These are phyloP conservation scores for Diospyros kaki DNA, from an alignment of 148 eudicot species.

Conservation along the genomic window DNA sequence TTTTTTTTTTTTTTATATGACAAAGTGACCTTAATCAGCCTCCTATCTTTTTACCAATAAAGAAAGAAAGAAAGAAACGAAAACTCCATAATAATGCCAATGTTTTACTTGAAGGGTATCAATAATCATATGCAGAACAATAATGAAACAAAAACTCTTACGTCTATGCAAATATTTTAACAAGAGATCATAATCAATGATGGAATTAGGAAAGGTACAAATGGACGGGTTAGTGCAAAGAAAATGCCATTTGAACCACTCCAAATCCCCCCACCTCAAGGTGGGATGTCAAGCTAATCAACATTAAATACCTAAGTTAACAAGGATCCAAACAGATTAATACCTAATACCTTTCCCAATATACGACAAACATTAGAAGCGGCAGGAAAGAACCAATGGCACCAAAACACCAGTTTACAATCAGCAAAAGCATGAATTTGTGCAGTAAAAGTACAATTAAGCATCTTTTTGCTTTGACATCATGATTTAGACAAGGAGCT, in stretches of 20 bases:
- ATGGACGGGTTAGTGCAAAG: not conserved
- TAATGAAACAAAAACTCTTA: no score
- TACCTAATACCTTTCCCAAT: not conserved
- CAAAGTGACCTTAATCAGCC: no score
- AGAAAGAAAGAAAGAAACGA: no score
- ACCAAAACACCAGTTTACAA: not conserved
- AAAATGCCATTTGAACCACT: not conserved
- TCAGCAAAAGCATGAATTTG: not conserved
- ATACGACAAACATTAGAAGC: not conserved
- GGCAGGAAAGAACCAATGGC: not conserved
- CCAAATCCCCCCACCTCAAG: not conserved
- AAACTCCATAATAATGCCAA: no score
- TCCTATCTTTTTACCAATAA: no score
- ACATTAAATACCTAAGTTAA: not conserved
- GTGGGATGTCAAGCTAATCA: no score
- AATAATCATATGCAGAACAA: no score
- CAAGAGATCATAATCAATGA: not conserved
- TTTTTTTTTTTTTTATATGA: no score
- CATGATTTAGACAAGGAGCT: not conserved
- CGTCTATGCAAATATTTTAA: no score
- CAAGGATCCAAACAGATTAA: not conserved
- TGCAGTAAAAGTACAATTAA: not conserved
- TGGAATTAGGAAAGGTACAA: not conserved
- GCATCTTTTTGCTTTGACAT: not conserved
- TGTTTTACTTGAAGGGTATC: no score